These are phyloP conservation scores for Starmerella tilneyi DNA, from an alignment of 805 yeast species.

Conservation along the genomic window DNA sequence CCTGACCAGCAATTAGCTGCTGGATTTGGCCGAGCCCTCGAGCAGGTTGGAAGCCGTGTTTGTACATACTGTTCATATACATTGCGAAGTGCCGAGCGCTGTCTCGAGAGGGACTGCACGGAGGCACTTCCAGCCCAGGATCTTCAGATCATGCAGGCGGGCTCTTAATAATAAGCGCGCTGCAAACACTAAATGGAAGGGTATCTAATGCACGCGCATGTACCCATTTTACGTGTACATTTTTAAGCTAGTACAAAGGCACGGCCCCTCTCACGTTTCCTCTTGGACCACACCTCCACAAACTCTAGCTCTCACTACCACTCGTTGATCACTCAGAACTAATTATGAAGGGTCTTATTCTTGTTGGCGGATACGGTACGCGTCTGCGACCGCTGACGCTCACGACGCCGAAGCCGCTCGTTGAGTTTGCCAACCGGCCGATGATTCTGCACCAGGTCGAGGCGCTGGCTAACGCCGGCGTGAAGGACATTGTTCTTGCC, in stretches of 20 bases:
- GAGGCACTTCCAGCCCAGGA: too few relatives aligned
- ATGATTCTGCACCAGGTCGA: slow-evolving; percentile 98
- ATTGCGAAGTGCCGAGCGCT: too few relatives aligned
- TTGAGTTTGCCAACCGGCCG: slow-evolving; percentile 97
- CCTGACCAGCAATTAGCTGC: too few relatives aligned
- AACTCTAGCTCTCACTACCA: neutral
- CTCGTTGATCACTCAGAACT: slow-evolving; percentile 2
- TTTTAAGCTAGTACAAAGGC: slow-evolving; percentile 4
- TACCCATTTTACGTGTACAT: slow-evolving; percentile 7
- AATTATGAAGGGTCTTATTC: slow-evolving; percentile 81
- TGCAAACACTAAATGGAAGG: slow-evolving; percentile 7
- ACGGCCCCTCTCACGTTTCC: neutral
- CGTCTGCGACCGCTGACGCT: slow-evolving; percentile 97
- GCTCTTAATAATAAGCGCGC: slow-evolving; percentile 7
- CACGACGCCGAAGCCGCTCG: slow-evolving; percentile 92
- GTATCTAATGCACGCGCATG: neutral
- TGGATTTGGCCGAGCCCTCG: too few relatives aligned
- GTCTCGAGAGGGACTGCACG: too few relatives aligned
- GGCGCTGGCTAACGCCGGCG: slow-evolving; percentile 96
- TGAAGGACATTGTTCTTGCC: slow-evolving; percentile 95
- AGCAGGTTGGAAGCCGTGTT: too few relatives aligned
- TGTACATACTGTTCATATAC: too few relatives aligned
- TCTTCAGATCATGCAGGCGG: slow-evolving; percentile 5
- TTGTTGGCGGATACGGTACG: slow-evolving; percentile 99
- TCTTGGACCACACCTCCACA: neutral